A percentile compares a stretch with the other conserved stretches of the same genome.
These are phyloP conservation scores for Desmodesmus armatus DNA, from an alignment of 139 green algal genomes.

Conservation along the genomic window DNA sequence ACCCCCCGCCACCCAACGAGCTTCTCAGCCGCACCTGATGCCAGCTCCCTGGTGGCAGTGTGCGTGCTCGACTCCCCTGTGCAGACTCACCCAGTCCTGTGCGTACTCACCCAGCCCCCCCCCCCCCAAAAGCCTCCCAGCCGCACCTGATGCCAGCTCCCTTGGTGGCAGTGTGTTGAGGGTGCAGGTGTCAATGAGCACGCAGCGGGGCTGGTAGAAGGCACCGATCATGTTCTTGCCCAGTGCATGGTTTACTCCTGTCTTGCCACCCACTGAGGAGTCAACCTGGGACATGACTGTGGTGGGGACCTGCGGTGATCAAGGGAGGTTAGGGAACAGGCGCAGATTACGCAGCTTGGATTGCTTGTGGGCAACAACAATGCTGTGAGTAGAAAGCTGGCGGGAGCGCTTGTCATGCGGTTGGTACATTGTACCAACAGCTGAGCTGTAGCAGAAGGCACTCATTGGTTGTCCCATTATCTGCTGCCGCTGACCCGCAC, in stretches of 20 bases:
- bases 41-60: too few relatives aligned
- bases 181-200: slow-evolving; percentile 94
- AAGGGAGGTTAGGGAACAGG: background rate
- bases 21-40: too few relatives aligned
- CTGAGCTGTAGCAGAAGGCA: too few relatives aligned
- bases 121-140: too few relatives aligned
- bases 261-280: slow-evolving; percentile 98
- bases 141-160: slow-evolving; percentile 85
- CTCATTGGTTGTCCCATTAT: too few relatives aligned
- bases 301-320: slow-evolving; percentile 86
- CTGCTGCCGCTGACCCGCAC: background rate
- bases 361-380: background rate
- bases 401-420: too few relatives aligned
- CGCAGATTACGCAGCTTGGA: too few relatives aligned
- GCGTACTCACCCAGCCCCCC: too few relatives aligned
- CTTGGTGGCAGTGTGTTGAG: slow-evolving; percentile 92
- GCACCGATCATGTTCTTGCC: slow-evolving; percentile 99
- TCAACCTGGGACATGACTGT: slow-evolving; percentile 99
- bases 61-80: too few relatives aligned
- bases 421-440: too few relatives aligned
- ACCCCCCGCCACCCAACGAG: too few relatives aligned
- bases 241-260: slow-evolving; percentile 97
- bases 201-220: slow-evolving; percentile 92
- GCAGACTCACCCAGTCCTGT: too few relatives aligned
- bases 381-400: background rate